Base-by-base conservation (phyloP, 345 rosid genomes). In the Durio zibethinus region DNA sequence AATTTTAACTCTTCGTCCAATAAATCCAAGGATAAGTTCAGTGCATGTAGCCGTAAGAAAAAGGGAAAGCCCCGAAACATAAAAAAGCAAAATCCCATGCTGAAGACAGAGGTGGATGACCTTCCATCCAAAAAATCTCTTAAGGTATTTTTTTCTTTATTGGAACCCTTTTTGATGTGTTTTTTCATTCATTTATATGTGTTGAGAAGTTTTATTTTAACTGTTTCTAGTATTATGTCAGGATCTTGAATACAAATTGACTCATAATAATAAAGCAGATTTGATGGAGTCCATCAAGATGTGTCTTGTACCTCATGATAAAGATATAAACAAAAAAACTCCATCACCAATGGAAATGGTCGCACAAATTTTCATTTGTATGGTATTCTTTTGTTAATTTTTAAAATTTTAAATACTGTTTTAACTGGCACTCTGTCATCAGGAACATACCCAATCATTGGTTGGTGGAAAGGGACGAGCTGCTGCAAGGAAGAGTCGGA, bases 401-500 rank as follows among this genome's bases (percentile, higher is more conserved):
- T 81, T 81, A 63, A 40, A 78, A 75, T 75, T 79, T 81, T 73
- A 33, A 76, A 70, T 77, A 77, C 50, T 75, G 81, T 78, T 77
- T 56, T 87, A 82, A 93, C 89, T 82, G 78, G 84, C 83, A 59
- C 78, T 83, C 80, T 85, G 81, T 90, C 84, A 75, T 84, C 93
- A 93, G 97, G 93, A 88, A 81, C 88, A 84, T 80, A 84, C 79
- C 70, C 88, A 83, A 80, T 88, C 80, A 53, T 53, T 64, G 80
- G 85, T 80, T 80, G 82, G 81, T 78, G 87, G 84, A 76, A 91
- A 86, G 82, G 88, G 84, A 65, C 83, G 76, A 80, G 80, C 78
- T 80, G 77, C 85, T 73, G 83, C 85, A 76, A 89, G 88, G 84
- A 90, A 80, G 89, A 87, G 83, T 76, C 92, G 83, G 81, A 95